Evolutionary conservation across 768 basidiomycete genomes (phyloP), one percentile per base, ranked within the genome.

Genomic region (Mycena metata): DNA sequence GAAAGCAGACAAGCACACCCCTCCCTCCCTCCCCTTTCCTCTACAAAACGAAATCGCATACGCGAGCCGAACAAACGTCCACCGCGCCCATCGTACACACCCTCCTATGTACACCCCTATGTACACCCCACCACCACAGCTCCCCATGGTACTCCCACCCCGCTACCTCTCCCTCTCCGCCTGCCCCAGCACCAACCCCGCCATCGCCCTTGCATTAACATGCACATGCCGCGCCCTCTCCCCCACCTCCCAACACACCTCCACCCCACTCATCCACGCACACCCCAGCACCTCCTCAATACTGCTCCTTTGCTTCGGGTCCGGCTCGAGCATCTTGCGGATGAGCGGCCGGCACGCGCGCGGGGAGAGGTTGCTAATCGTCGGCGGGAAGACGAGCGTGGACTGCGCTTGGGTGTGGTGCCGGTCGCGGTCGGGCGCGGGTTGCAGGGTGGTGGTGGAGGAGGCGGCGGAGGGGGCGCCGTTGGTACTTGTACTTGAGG

Each of bases 271-370:
- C 60, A 97, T 81, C 96, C 96, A 98, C 66, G 89, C 72, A 72
- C 96, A 89, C 70, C 83, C 83, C 67, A 96, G 82, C 61, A 92
- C 88, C 61, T 95, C 93, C 72, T 98, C 96, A 72, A 97, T 93
- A 54, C 88, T 81, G 63, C 83, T 83, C 30, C 97, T 84, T 50
- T 83, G 78, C 78, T 91, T 91, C 24, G 96, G 95, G 75, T 98
- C 91, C 4, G 97, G 98, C 77, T 99, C 96, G 63, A 99, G 87
- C 96, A 99, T 99, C 83, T 89, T 89, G 74, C 96, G 89, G 59
- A 98, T 88, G 66, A 98, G 80, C 36, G 86, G 83, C 43, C 97
- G 84, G 73, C 96, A 97, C 60, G 91, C 90, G 59, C 94, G 87
- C 10, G 97, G 96, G 61, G 88, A 91, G 66, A 98, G 83, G 77